Conservation (phyloP, 768 basidiomycete genomes). For the Chlorophyllum brunneum region DNA sequence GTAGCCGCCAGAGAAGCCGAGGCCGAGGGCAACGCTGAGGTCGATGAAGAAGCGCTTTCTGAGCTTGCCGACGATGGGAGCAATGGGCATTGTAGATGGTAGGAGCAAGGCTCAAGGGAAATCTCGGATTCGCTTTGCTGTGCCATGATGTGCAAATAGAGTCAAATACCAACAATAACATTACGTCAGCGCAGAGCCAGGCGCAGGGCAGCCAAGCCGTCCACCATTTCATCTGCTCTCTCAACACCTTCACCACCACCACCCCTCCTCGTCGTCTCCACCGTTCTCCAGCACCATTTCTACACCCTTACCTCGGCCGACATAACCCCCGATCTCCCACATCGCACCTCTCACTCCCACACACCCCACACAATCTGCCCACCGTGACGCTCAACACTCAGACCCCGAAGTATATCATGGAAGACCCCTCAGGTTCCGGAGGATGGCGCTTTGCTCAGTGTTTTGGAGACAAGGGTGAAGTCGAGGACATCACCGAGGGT, state of each 20-base stretch:
- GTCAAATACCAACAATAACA: constrained; percentile 15
- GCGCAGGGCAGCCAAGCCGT: background rate
- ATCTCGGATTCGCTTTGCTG: constrained; percentile 38
- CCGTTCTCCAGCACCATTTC: constrained; percentile 16
- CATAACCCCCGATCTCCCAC: constrained; percentile 3
- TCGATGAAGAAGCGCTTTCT: constrained; percentile 92
- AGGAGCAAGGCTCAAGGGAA: constrained; percentile 28
- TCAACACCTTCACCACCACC: constrained; percentile 22
- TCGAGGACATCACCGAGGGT: constrained; percentile 99
- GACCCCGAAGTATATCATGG: constrained; percentile 47
- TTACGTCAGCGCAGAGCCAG: constrained; percentile 17
- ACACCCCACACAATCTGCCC: constrained; percentile 18
- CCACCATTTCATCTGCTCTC: constrained; percentile 16
- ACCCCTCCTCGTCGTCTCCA: constrained; percentile 24
- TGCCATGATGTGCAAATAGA: too few species aligned
- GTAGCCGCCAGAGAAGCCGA: constrained; percentile 73
- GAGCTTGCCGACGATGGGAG: constrained; percentile 91
- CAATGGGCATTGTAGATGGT: constrained; percentile 63
- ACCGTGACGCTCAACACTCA: constrained; percentile 19
- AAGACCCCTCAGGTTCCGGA: constrained; percentile 81
- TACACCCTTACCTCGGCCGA: constrained; percentile 18
- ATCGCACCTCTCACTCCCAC: constrained; percentile 11
- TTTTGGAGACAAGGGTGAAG: constrained; percentile 99
- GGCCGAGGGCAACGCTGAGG: constrained; percentile 66
- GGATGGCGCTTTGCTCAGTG: constrained; percentile 99